Conservation (phyloP, 176 grass and related monocot genomes). For the Eragrostis nindensis region DNA sequence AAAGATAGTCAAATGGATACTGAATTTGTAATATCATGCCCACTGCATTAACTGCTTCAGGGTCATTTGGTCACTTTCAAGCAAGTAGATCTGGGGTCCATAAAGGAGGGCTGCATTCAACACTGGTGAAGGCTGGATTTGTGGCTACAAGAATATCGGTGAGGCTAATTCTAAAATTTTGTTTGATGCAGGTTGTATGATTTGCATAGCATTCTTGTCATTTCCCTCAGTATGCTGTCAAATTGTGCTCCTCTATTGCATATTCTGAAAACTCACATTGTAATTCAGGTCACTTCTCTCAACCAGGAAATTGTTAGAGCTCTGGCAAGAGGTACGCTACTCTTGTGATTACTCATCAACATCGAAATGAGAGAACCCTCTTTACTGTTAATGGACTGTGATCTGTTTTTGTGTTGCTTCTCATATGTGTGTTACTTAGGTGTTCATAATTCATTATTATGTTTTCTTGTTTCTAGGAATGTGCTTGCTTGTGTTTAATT, state of each 20-base stretch:
- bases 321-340: constrained; percentile 75
- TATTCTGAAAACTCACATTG: neutral
- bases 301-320: constrained; percentile 98
- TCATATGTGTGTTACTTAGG: neutral
- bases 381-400: constrained; percentile 19
- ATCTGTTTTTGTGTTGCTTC: neutral
- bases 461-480: constrained; percentile 15
- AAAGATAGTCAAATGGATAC: neutral
- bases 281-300: constrained; percentile 86
- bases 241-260: constrained; percentile 18
- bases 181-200: neutral
- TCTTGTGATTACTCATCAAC: constrained; percentile 16
- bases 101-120: constrained; percentile 77
- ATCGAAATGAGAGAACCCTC: neutral
- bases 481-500: constrained; percentile 26
- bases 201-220: constrained; percentile 8
- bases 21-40: constrained; percentile 8
- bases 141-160: constrained; percentile 97
- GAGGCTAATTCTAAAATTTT: constrained; percentile 32
- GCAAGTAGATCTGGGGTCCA: constrained; percentile 93
- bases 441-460: constrained; percentile 22
- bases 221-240: neutral
- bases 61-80: constrained; percentile 99
- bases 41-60: constrained; percentile 41
- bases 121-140: constrained; percentile 92